Evolutionary conservation across 2,329 filamentous ascomycete genomes (phyloP), one percentile per base, ranked within the genome.

Genomic region (Calonectria hawksworthii): DNA sequence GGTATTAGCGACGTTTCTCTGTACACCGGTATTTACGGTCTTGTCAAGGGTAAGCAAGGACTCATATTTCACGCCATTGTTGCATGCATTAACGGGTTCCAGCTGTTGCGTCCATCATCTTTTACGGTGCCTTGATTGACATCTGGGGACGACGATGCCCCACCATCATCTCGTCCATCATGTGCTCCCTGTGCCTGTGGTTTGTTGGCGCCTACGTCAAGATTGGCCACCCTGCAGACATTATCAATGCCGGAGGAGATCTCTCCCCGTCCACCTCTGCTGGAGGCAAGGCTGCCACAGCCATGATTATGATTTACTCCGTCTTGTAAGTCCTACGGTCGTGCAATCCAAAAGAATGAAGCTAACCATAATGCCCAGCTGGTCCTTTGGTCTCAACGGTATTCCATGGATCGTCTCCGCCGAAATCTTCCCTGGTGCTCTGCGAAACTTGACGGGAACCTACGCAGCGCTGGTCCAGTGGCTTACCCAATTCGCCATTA

Each of bases 251-350:
- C 2, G 89, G 88, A 10, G 82, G 83, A 16, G 80, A 87, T 2
- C 83, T 85, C 8, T 87, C 87, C 0, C 80, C 85, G 9, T 86
- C 85, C 0, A 87, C 85, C 0, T 80, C 81, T 5, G 87, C 86
- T 4, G 89, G 88, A 72, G 90, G 89, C 0, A 87, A 88, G 72
- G 85, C 89, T 18, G 89, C 89, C 10, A 90, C 89, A 38, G 89
- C 89, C 3, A 89, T 88, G 79, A 87, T 91, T 30, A 91, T 90
- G 83, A 83, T 91, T 1, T 91, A 90, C 75, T 89, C 86, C 1
- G 85, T 90, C 56, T 90, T 90, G 81, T 90, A 86, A 76, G 89
- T 75, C 9, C 41, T n/a, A 21, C 5, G 4, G 11, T 0, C 26
- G 11, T 16, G 1, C 0, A 11, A 14, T 13, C 7, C 14, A 1